Conservation (phyloP, 148 eudicot genomes). For the Dianthus caryophyllus region DNA sequence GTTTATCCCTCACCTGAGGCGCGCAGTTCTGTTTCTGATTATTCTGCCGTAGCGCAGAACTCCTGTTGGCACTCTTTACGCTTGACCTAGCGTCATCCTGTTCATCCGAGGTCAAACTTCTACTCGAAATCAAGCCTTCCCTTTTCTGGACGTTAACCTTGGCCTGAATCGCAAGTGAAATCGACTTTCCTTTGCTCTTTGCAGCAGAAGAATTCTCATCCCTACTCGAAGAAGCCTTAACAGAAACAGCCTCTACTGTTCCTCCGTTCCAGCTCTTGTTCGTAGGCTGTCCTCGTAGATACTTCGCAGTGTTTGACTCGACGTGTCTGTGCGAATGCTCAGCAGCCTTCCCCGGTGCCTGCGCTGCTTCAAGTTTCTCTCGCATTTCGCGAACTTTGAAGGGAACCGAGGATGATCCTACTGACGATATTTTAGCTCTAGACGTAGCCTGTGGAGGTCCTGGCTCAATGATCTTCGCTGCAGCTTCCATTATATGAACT, state of each 20-base stretch:
- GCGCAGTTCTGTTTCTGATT: constrained; percentile 89
- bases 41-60: constrained; percentile 58
- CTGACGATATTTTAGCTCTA: constrained; percentile 46
- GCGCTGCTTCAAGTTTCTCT: constrained; percentile 59
- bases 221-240: constrained; percentile 31
- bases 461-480: constrained; percentile 72
- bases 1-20: constrained; percentile 41
- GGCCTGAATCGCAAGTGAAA: constrained; percentile 93
- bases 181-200: constrained; percentile 56
- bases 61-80: constrained; percentile 43
- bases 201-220: constrained; percentile 38
- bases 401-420: constrained; percentile 63
- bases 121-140: constrained; percentile 47
- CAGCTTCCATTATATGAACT: constrained; percentile 89
- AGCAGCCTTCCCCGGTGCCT: constrained; percentile 35
- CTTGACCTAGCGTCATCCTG: constrained; percentile 31
- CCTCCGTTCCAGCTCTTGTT: constrained; percentile 60
- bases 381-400: constrained; percentile 56
- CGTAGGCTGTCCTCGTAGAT: constrained; percentile 50
- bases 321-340: constrained; percentile 40
- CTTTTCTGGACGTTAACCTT: constrained; percentile 91
- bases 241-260: constrained; percentile 30
- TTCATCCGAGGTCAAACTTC: constrained; percentile 41
- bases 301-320: constrained; percentile 57
- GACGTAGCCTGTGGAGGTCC: constrained; percentile 42